phyloP scores from a whole-genome alignment of 2,329 filamentous ascomycete genomes.

The Alternaria sp. region DNA sequence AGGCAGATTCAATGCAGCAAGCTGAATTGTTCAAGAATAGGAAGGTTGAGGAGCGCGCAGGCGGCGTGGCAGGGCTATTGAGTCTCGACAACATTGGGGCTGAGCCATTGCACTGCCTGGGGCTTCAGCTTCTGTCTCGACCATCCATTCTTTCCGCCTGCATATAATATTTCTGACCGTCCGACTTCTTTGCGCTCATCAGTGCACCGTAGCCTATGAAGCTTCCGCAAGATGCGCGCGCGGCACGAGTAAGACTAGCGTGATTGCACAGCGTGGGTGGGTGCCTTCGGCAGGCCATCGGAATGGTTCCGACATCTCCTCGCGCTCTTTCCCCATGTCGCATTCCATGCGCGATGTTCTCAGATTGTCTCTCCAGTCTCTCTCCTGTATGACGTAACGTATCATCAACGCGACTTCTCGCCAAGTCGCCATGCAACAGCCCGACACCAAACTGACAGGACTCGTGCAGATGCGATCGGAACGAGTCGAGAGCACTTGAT shows the following conservation, averaged over 20 bases:
- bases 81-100: neutral
- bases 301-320: neutral
- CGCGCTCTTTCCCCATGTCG: neutral
- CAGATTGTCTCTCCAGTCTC: too few species aligned
- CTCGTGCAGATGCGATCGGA: neutral
- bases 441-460: neutral
- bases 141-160: neutral
- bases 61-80: neutral
- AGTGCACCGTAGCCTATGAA: neutral
- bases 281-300: neutral
- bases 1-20: neutral
- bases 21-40: neutral
- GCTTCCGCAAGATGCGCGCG: neutral
- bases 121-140: neutral
- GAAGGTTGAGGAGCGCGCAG: neutral
- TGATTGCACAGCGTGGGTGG: neutral
- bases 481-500: neutral
- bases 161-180: neutral
- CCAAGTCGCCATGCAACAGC: conserved; percentile 1
- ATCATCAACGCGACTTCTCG: neutral
- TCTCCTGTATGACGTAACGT: neutral
- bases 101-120: neutral
- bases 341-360: neutral
- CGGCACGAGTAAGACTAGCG: neutral
- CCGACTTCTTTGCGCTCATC: neutral